Evolutionary conservation across 768 basidiomycete genomes (phyloP).

Genomic region (Sporobolomyces phaffii): DNA sequence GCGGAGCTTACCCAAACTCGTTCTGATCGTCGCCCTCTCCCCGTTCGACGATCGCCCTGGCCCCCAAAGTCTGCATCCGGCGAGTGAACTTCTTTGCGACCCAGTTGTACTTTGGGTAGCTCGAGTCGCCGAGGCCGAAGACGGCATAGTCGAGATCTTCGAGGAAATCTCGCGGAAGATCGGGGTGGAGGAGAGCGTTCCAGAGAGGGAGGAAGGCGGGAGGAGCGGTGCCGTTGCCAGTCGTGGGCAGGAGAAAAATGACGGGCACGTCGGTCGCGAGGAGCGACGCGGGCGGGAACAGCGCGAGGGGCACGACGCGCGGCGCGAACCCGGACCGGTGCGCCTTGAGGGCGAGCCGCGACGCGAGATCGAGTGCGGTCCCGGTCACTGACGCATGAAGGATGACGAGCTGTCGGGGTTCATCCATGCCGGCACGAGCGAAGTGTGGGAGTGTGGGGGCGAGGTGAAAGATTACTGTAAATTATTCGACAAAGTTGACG

Average conservation of each 20-base stretch:
- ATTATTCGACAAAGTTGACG: no score
- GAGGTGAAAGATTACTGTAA: no score
- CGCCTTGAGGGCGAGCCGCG: slow-evolving; percentile 49
- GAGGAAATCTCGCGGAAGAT: slow-evolving; percentile 69
- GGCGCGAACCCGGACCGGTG: slow-evolving; percentile 54
- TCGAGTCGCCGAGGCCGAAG: slow-evolving; percentile 78
- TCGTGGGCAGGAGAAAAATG: slow-evolving; percentile 74
- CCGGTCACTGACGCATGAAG: neutral
- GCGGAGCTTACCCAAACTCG: slow-evolving; percentile 58
- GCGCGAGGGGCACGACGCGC: slow-evolving; percentile 46
- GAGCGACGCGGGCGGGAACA: slow-evolving; percentile 43
- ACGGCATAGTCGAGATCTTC: slow-evolving; percentile 69
- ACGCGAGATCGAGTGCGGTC: neutral
- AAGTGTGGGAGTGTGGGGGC: no score
- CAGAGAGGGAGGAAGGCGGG: slow-evolving; percentile 72
- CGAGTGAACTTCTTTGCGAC: slow-evolving; percentile 73
- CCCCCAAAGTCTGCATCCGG: slow-evolving; percentile 63
- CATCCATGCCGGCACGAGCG: no score
- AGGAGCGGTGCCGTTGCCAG: slow-evolving; percentile 74
- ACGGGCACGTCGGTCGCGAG: slow-evolving; percentile 44
- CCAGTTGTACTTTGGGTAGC: slow-evolving; percentile 89
- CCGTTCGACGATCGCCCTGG: slow-evolving; percentile 58
- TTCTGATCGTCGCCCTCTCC: slow-evolving; percentile 87
- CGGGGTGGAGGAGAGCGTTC: slow-evolving; percentile 67
- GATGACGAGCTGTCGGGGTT: neutral